Conservation (phyloP, 2,329 filamentous ascomycete genomes). For the Colletotrichum acutatum region DNA sequence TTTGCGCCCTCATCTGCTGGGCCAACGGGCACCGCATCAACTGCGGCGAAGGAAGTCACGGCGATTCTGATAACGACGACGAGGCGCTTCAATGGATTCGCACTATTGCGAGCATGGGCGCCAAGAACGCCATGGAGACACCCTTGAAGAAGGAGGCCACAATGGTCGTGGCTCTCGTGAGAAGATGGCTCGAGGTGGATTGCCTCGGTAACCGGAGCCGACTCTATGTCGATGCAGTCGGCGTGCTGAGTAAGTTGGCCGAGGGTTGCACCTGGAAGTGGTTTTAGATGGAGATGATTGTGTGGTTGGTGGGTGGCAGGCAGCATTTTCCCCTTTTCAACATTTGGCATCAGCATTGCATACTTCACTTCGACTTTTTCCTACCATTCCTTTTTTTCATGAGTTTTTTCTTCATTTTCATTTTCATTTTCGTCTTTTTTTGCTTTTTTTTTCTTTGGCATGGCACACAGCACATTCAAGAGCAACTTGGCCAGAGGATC, state of each 20-base stretch:
- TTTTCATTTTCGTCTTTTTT: neutral
- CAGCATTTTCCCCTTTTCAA: neutral
- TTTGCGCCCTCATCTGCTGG: slow-evolving; percentile 70
- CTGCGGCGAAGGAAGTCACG: slow-evolving; percentile 35
- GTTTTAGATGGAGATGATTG: slow-evolving; percentile 16
- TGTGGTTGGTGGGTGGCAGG: neutral
- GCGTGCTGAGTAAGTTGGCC: slow-evolving; percentile 63
- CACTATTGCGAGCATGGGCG: slow-evolving; percentile 52
- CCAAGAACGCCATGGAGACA: slow-evolving; percentile 51
- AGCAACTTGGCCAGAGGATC: neutral
- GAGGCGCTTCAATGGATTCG: slow-evolving; percentile 51
- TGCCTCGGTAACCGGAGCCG: slow-evolving; percentile 60
- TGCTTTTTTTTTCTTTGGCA: neutral
- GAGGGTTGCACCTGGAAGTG: slow-evolving; percentile 44
- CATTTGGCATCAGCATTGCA: neutral
- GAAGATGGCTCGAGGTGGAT: slow-evolving; percentile 59
- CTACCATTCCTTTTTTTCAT: neutral
- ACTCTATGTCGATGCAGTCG: slow-evolving; percentile 63
- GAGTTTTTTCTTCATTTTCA: neutral
- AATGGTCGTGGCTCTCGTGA: slow-evolving; percentile 60
- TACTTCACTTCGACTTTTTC: neutral
- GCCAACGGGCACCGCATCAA: slow-evolving; percentile 56
- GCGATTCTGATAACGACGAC: slow-evolving; percentile 35
- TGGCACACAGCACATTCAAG: neutral
- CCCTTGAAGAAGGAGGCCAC: slow-evolving; percentile 54